A percentile compares a stretch with the other conserved stretches of the same genome.
Evolutionary conservation across 345 rosid species (phyloP).

Genomic region (Draba incana): DNA sequence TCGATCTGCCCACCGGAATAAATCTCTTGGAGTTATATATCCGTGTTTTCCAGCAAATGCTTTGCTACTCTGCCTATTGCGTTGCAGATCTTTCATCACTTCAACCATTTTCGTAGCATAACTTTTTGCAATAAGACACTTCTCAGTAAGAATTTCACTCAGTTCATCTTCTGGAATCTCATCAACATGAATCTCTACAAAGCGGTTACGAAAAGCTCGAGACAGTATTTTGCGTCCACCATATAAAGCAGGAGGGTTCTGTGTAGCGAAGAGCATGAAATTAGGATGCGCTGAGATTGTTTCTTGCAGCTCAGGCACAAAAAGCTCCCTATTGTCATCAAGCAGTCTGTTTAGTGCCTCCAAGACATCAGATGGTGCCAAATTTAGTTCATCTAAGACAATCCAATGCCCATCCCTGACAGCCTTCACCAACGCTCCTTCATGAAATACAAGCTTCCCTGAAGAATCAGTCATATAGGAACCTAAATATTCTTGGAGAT

Average conservation of each 20-base stretch:
- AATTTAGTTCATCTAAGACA: conserved; percentile 90
- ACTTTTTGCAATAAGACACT: conserved; percentile 73
- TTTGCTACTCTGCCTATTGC: conserved; percentile 87
- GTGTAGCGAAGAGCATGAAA: conserved; percentile 98
- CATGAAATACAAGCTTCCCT: conserved; percentile 91
- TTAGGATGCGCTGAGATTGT: conserved; percentile 80
- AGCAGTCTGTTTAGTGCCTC: conserved; percentile 92
- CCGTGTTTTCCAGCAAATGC: conserved; percentile 99
- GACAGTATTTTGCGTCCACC: conserved; percentile 99
- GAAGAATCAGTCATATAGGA: conserved; percentile 74
- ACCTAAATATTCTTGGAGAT: conserved; percentile 91
- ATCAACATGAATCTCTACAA: conserved; percentile 97
- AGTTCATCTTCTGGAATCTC: conserved; percentile 91
- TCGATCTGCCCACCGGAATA: conserved; percentile 96
- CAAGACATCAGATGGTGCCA: conserved; percentile 96
- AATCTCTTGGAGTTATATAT: conserved; percentile 91
- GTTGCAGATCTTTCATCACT: conserved; percentile 91
- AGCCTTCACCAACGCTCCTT: conserved; percentile 94
- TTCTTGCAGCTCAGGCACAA: conserved; percentile 82
- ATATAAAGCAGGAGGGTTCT: conserved; percentile 89
- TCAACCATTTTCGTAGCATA: conserved; percentile 86
- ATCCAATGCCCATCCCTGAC: conserved; percentile 91
- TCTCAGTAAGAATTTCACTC: conserved; percentile 62
- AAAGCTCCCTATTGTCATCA: conserved; percentile 96
- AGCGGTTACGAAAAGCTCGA: conserved; percentile 96